Conservation (phyloP, 1,139 yeast species). For the Ashbya aceris region DNA sequence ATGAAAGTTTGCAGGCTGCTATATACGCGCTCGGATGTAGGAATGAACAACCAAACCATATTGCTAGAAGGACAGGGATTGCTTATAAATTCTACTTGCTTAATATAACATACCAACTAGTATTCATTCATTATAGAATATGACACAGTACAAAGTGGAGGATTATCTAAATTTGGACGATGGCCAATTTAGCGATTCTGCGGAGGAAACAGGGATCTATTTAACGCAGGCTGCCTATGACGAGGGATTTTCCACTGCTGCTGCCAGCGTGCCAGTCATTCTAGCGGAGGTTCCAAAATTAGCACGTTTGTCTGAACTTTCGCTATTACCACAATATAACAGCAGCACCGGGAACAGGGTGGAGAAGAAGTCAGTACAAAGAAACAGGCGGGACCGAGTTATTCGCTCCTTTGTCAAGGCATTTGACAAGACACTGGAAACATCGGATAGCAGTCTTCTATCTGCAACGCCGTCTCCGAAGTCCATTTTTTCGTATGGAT, state of each 20-base stretch:
- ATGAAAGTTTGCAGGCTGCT: neutral
- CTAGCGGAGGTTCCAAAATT: slow-evolving; percentile 3
- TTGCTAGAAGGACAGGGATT: slow-evolving; percentile 4
- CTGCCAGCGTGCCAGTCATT: neutral
- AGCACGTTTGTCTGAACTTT: slow-evolving; percentile 2
- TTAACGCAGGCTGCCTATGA: neutral
- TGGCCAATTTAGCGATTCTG: slow-evolving; percentile 1
- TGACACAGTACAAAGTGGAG: slow-evolving; percentile 4
- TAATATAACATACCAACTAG: slow-evolving; percentile 4
- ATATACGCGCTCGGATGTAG: neutral
- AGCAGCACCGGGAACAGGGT: slow-evolving; percentile 2
- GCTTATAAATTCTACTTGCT: slow-evolving; percentile 3
- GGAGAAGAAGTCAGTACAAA: slow-evolving; percentile 2
- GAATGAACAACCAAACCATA: slow-evolving; percentile 3
- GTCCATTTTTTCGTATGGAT: slow-evolving; percentile 3
- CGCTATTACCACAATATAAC: slow-evolving; percentile 3
- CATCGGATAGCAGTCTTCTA: slow-evolving; percentile 4
- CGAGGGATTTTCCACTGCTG: neutral
- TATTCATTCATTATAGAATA: slow-evolving; percentile 2
- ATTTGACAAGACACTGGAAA: slow-evolving; percentile 3
- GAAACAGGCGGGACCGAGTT: slow-evolving; percentile 1
- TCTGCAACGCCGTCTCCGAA: slow-evolving; percentile 3
- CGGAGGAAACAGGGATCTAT: slow-evolving; percentile 1
- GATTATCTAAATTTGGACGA: slow-evolving; percentile 3
- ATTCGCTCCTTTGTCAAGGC: slow-evolving; percentile 2